Base-by-base conservation (phyloP, 2,329 filamentous ascomycete genomes). In the Talaromyces amestolkiae region DNA sequence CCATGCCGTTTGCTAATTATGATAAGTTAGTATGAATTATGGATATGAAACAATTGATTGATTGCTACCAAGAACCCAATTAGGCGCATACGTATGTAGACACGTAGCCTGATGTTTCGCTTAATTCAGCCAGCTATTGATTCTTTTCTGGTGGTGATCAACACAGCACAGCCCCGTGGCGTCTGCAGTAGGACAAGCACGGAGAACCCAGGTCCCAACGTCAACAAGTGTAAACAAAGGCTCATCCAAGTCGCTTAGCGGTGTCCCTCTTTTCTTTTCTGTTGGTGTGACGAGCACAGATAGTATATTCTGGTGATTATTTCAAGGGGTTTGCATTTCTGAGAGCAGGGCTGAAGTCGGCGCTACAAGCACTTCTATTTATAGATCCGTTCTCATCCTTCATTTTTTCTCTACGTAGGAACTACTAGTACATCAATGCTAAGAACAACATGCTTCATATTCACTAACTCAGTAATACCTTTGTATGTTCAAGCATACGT, bases 1-100 rank as follows among this genome's bases (percentile, higher is more conserved):
- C 1, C 93, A 97, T 78, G 89, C 87, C 45, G 83, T 96, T 66
- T 97, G 93, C 80, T 97, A 59, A 22, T 27, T 39, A 54, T 13
- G 47, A 51, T 47, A n/a, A n/a, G n/a, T n/a, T n/a, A 47, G 45
- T 33, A 53, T 27, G 53, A 39, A 15, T 56, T 39, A 56, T 56
- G 54, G 15, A 41, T 39, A 41, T 24, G n/a, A 56, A 39, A 39
- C 37, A 39, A 56, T 51, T 53, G 24, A 54, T 33, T 35, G 51
- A 19, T 33, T n/a, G n/a, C 13, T 11, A 4, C 9, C 15, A n/a
- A 37, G 51, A 8, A 33, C 27, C n/a, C 6, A 24, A n/a, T 54
- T 8, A 31, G 22, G 31, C 27, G 27, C 47, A 51, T 27, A 51
- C 47, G 49, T 53, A 51, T 27, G 27, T 53, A 53, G 7, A 51